These are phyloP conservation scores for Taxawa tesnikishii DNA, from an alignment of 2,329 filamentous ascomycete genomes.

Conservation along the genomic window DNA sequence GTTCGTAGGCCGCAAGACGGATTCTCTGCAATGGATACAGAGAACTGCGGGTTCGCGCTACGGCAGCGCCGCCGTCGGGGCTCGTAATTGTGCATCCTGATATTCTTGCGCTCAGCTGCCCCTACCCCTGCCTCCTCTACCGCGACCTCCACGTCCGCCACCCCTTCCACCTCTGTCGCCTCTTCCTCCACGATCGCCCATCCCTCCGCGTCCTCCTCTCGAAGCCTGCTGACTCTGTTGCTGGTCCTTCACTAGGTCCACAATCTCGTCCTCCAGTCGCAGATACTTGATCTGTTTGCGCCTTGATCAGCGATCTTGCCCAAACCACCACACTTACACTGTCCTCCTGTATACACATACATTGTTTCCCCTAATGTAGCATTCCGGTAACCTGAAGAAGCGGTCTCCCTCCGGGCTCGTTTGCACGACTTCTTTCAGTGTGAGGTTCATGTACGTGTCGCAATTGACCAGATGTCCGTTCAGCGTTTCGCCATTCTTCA, in stretches of 20 bases:
- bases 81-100: too few relatives aligned
- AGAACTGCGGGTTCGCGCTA: too few relatives aligned
- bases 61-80: too few relatives aligned
- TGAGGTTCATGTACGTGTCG: slow-evolving; percentile 99
- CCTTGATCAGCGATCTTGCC: slow-evolving; percentile 1
- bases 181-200: slow-evolving; percentile 35
- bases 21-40: too few relatives aligned
- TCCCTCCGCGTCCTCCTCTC: slow-evolving; percentile 53
- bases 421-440: slow-evolving; percentile 91
- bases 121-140: slow-evolving; percentile 38
- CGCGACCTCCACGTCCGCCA: slow-evolving; percentile 42
- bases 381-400: slow-evolving; percentile 83
- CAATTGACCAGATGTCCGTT: slow-evolving; percentile 94
- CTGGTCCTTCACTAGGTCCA: slow-evolving; percentile 86
- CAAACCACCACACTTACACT: neutral
- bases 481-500: slow-evolving; percentile 94
- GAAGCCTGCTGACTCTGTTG: slow-evolving; percentile 55
- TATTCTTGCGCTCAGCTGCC: too few relatives aligned
- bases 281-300: slow-evolving; percentile 99
- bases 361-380: slow-evolving; percentile 95
- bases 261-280: slow-evolving; percentile 89
- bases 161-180: slow-evolving; percentile 44
- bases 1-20: too few relatives aligned
- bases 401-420: slow-evolving; percentile 91
- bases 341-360: slow-evolving; percentile 37